Evolutionary conservation across 257 asterid genomes (phyloP).

Genomic region (Paraleonurus japonicus): DNA sequence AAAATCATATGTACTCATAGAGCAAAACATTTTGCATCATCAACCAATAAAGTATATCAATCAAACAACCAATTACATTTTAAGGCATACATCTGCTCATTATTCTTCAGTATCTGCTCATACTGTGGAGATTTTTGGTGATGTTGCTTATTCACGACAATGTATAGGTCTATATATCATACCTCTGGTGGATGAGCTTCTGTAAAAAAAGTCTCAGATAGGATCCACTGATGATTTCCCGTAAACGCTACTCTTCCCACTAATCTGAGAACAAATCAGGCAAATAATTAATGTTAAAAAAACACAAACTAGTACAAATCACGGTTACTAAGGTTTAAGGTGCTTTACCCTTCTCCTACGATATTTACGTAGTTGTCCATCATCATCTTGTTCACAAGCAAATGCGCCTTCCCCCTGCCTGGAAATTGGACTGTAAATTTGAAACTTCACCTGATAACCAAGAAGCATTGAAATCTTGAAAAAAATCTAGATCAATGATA

Average conservation of each 20-base stretch:
- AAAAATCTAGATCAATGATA: not conserved
- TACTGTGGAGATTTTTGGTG: too few species aligned
- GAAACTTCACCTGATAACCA: conserved; percentile 43
- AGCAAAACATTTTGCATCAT: too few species aligned
- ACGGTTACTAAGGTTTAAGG: conserved; percentile 4
- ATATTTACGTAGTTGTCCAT: conserved; percentile 68
- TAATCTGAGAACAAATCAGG: conserved; percentile 49
- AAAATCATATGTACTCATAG: too few species aligned
- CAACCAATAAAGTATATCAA: too few species aligned
- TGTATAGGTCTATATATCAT: too few species aligned
- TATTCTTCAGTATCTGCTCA: too few species aligned
- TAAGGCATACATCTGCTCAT: too few species aligned
- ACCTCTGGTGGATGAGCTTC: conserved; percentile 80
- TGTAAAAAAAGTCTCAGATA: conserved; percentile 43
- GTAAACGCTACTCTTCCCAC: conserved; percentile 85
- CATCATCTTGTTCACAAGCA: conserved; percentile 88
- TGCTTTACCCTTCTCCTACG: conserved; percentile 81
- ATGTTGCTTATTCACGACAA: too few species aligned
- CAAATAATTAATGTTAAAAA: not conserved
- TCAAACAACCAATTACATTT: too few species aligned
- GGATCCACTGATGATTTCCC: conserved; percentile 78
- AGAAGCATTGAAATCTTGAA: conserved; percentile 38
- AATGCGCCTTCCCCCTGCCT: conserved; percentile 48
- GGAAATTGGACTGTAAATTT: conserved; percentile 30
- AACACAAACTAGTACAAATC: not conserved